phyloP scores from a whole-genome alignment of 2,329 filamentous ascomycete species.

The Apiospora hydei region DNA sequence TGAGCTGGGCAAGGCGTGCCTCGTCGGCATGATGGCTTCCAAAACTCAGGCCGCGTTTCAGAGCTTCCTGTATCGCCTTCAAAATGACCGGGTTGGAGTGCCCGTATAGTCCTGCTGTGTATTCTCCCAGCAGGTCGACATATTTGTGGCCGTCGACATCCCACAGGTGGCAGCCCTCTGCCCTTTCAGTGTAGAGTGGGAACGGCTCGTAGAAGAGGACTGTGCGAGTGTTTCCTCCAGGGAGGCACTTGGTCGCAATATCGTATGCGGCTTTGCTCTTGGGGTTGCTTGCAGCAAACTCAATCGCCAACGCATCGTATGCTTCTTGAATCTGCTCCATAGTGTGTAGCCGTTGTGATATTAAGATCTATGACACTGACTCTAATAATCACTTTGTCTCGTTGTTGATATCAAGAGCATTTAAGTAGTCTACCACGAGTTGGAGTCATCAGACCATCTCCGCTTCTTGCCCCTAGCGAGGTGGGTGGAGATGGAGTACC shows the following conservation, averaged over 20 bases:
- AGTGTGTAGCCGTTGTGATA: neutral
- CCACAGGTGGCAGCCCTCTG: conserved; percentile 44
- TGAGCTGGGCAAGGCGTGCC: conserved; percentile 54
- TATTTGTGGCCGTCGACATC: conserved; percentile 51
- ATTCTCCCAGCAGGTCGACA: conserved; percentile 67
- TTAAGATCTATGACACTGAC: neutral
- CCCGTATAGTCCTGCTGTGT: conserved; percentile 70
- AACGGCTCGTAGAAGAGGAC: conserved; percentile 50
- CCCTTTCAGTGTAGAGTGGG: conserved; percentile 49
- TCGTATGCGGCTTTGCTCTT: conserved; percentile 48
- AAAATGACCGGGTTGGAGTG: conserved; percentile 66
- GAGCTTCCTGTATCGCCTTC: conserved; percentile 52
- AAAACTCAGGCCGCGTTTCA: conserved; percentile 60
- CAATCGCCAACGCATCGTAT: conserved; percentile 42
- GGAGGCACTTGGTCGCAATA: conserved; percentile 41
- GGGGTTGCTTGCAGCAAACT: conserved; percentile 47
- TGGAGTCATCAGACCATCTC: neutral
- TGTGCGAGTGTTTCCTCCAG: conserved; percentile 42
- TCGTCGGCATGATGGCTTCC: conserved; percentile 62
- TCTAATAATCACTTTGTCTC: neutral
- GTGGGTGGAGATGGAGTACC: neutral
- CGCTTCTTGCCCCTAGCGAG: neutral
- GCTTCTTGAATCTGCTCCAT: conserved; percentile 34
- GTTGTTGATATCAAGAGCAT: neutral
- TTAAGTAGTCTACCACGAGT: neutral